Conservation (phyloP, 805 yeast genomes). For the Phaffomyces thermotolerans region DNA sequence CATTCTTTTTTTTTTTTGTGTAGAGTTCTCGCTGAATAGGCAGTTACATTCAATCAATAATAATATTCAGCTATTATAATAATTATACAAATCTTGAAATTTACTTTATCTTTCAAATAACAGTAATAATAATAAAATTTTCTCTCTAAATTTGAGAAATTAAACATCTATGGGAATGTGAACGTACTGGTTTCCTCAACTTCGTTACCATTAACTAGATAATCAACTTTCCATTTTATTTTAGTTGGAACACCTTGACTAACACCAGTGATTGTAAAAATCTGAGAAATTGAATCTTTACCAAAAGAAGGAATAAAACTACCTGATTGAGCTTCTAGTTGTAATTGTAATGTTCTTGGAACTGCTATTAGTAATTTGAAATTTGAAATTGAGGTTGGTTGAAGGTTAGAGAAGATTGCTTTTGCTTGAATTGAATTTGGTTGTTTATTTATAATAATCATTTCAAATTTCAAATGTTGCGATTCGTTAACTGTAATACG, state of each 20-base stretch:
- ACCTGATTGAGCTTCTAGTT: constrained; percentile 55
- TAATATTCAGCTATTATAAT: neutral
- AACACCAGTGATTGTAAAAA: constrained; percentile 32
- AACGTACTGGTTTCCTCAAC: constrained; percentile 54
- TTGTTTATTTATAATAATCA: constrained; percentile 32
- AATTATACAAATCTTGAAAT: neutral
- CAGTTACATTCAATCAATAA: no score
- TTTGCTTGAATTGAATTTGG: constrained; percentile 35
- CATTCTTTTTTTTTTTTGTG: no score
- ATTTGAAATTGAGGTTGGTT: constrained; percentile 37
- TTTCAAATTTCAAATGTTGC: constrained; percentile 40
- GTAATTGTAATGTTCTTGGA: constrained; percentile 53
- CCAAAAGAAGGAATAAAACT: constrained; percentile 42
- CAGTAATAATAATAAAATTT: no score
- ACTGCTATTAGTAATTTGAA: constrained; percentile 63
- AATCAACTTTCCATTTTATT: constrained; percentile 70
- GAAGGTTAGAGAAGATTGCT: constrained; percentile 45
- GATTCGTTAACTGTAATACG: constrained; percentile 37
- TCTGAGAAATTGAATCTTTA: constrained; percentile 47
- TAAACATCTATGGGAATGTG: constrained; percentile 23
- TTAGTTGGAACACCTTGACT: constrained; percentile 40
- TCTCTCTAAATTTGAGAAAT: no score
- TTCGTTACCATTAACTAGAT: constrained; percentile 38
- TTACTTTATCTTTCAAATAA: no score
- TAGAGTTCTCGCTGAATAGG: no score